Percentiles rank a stretch among this genome's conserved stretches.
phyloP scores from a whole-genome alignment of 2,329 filamentous ascomycete genomes.

The Trichophyton equinum region DNA sequence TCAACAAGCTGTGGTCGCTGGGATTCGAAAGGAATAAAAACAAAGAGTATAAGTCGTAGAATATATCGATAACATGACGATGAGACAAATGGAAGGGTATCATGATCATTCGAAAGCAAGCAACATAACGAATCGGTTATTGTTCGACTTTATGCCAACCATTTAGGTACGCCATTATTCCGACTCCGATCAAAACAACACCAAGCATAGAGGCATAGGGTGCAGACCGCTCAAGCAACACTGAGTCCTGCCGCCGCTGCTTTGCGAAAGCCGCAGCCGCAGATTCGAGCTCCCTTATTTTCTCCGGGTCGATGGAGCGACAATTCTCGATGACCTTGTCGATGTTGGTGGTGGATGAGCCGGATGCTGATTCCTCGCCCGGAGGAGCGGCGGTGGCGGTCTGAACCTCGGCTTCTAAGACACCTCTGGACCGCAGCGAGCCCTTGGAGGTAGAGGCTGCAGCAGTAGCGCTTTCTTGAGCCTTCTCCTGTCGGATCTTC shows the following conservation, averaged over 20 bases:
- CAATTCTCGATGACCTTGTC: not conserved
- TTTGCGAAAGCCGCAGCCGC: slow-evolving; percentile 29
- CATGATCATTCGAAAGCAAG: slow-evolving; percentile 4
- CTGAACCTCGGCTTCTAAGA: not conserved
- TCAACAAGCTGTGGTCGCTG: slow-evolving; percentile 1
- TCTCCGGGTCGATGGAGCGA: not conserved
- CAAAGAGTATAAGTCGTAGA: not conserved
- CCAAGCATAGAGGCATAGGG: slow-evolving; percentile 74
- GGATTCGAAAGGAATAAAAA: not conserved
- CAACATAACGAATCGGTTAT: slow-evolving; percentile 6
- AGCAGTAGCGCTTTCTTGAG: slow-evolving; percentile 37
- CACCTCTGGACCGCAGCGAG: not conserved
- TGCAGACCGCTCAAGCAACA: slow-evolving; percentile 42
- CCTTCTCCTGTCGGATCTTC: slow-evolving; percentile 55
- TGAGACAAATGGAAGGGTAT: not conserved
- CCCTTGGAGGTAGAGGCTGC: slow-evolving; percentile 28
- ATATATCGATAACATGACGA: slow-evolving; percentile 3
- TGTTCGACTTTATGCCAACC: slow-evolving; percentile 54
- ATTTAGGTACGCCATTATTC: slow-evolving; percentile 76
- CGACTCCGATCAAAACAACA: slow-evolving; percentile 68
- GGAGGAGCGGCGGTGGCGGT: not conserved
- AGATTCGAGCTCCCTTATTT: slow-evolving; percentile 27
- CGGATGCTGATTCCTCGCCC: not conserved
- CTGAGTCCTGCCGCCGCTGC: slow-evolving; percentile 22
- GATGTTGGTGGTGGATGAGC: not conserved